These are phyloP conservation scores for Cryptococcus jaspeensis DNA, from an alignment of 1,284 basidiomycete species.

Conservation along the genomic window DNA sequence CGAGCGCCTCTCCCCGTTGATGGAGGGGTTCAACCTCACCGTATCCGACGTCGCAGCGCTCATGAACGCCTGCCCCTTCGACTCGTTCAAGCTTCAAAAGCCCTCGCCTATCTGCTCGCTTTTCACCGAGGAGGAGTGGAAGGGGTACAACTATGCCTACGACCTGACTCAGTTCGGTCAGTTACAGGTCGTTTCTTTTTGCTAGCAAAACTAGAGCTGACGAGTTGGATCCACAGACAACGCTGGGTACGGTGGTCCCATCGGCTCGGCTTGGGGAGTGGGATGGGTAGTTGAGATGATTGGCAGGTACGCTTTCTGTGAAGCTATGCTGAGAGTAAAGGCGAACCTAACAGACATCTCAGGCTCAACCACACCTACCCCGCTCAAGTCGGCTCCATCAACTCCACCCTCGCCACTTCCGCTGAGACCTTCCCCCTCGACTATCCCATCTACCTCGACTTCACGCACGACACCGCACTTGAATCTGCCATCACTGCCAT, in stretches of 20 bases:
- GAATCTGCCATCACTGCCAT: conserved; percentile 2
- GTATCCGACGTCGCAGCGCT: background rate
- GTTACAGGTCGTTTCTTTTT: background rate
- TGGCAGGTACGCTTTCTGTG: background rate
- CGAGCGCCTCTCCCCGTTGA: background rate
- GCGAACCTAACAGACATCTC: background rate
- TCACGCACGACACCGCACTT: conserved; percentile 1
- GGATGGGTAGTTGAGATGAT: conserved; percentile 3
- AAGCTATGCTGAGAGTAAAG: background rate
- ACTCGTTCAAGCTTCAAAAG: background rate
- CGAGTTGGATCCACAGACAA: background rate
- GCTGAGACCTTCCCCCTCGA: conserved; percentile 14
- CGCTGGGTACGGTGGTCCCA: conserved; percentile 1
- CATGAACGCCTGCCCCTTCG: background rate
- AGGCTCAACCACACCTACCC: conserved; percentile 1
- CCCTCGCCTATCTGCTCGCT: background rate
- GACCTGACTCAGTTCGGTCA: conserved; percentile 6
- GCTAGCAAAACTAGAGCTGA: background rate
- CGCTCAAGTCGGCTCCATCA: conserved; percentile 5
- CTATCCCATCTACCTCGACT: conserved; percentile 4
- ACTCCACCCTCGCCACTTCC: conserved; percentile 10
- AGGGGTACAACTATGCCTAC: conserved; percentile 3
- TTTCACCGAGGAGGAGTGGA: conserved; percentile 6
- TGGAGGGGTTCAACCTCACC: background rate
- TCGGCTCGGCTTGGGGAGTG: background rate